These are phyloP conservation scores for Solanum virginianum DNA, from an alignment of 257 asterid genomes.

Conservation along the genomic window DNA sequence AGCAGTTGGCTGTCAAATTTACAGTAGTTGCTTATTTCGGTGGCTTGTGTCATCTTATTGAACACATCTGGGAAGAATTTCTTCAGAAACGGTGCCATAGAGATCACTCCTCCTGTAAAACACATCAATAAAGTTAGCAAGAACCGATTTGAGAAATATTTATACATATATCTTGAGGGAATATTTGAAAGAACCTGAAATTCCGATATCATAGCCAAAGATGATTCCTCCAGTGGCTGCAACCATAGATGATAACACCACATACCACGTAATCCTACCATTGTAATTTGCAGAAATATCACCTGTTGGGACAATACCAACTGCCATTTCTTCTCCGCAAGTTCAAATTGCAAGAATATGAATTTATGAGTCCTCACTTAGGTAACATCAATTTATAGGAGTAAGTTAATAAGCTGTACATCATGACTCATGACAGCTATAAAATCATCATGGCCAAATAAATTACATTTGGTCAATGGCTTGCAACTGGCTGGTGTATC, in stretches of 20 bases:
- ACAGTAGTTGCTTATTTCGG: constrained; percentile 36
- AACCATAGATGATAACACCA: constrained; percentile 13
- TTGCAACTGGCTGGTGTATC: neutral
- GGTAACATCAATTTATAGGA: neutral
- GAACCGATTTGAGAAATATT: neutral
- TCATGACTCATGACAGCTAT: neutral
- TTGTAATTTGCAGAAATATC: constrained; percentile 4
- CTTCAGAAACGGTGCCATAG: constrained; percentile 39
- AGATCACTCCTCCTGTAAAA: constrained; percentile 42
- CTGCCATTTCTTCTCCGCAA: constrained; percentile 4
- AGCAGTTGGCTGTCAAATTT: constrained; percentile 38
- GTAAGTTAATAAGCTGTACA: neutral
- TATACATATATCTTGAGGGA: neutral
- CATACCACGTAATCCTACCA: constrained; percentile 12
- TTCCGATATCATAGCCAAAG: constrained; percentile 25
- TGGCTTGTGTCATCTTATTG: constrained; percentile 15
- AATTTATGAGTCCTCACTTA: neutral
- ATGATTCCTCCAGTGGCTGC: constrained; percentile 25
- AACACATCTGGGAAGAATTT: constrained; percentile 35
- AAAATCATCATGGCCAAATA: neutral
- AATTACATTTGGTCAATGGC: neutral
- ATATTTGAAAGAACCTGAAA: constrained; percentile 12
- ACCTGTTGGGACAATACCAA: neutral
- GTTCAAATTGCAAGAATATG: neutral
- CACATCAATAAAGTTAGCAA: neutral